Base-by-base conservation (phyloP, 345 rosid species). In the Cardamine chenopodiifolia region DNA sequence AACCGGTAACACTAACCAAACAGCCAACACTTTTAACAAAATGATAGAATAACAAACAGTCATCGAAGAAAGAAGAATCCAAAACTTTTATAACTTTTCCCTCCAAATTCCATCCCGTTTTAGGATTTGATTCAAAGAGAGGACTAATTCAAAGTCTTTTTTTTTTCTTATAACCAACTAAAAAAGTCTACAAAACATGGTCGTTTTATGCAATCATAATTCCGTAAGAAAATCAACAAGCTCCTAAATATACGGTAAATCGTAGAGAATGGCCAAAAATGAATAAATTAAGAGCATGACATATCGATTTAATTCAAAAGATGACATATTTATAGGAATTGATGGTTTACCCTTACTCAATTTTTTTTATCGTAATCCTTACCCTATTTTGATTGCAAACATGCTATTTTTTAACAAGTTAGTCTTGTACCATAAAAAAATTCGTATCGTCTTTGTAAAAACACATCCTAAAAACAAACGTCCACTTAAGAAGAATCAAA, bases 101-200 rank as follows among this genome's bases (percentile, higher is more conserved):
- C 66, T 45, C 66, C 72, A 74, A 34, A 73, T 29, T 40, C 62
- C 2, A 60, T 42, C 50, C 6, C 18, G 6, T 70, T 13, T 19
- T 20, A 70, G 48, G 48, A 58, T 60, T 49, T 28, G 28, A 12
- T 39, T 3, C 14, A 14, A 29, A 52, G 15, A 62, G 23, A 72
- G 31, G 54, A n/a, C 69, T 35, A 37, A 62, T 50, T 60, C 59
- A 60, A 60, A 71, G 74, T 70, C 56, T 0, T 0, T 12, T 18
- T 12, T 12, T 39, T 69, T 6, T 44, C 1, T n/a, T n/a, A 12
- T 56, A 55, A 55, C 22, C 6, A 56, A 29, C 55, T 20, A 42
- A 31, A 1, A 28, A 25, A 39, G 20, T 49, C 45, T 17, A 17
- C 34, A 40, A 28, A 26, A 64, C 17, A 45, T 45, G 25, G 12